These are phyloP conservation scores for Teunomyces tritomae DNA, from an alignment of 805 yeast species.

Conservation along the genomic window DNA sequence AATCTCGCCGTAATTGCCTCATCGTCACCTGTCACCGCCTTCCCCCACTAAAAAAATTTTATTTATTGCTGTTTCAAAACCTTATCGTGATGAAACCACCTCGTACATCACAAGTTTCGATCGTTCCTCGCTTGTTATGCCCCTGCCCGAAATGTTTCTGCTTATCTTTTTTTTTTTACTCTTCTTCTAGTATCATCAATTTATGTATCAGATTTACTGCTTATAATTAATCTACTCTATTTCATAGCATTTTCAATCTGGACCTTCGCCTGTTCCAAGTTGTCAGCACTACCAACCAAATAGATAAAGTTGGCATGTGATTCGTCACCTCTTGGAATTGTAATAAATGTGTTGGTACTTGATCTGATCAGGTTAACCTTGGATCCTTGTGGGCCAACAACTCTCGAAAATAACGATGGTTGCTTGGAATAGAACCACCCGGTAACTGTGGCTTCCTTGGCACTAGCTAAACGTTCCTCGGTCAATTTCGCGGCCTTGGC, in stretches of 20 bases:
- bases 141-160: neutral
- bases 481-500: slow-evolving; percentile 53
- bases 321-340: slow-evolving; percentile 60
- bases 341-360: slow-evolving; percentile 54
- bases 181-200: neutral
- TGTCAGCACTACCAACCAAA: slow-evolving; percentile 58
- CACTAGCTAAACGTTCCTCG: slow-evolving; percentile 47
- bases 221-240: neutral
- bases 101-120: neutral
- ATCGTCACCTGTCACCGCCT: neutral
- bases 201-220: neutral
- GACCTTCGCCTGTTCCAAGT: slow-evolving; percentile 38
- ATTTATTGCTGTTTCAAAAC: neutral
- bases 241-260: slow-evolving; percentile 11
- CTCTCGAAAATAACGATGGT: slow-evolving; percentile 52
- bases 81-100: neutral
- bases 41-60: neutral
- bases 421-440: slow-evolving; percentile 66
- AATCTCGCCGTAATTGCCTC: neutral
- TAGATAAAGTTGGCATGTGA: slow-evolving; percentile 51
- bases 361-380: slow-evolving; percentile 61
- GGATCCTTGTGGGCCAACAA: slow-evolving; percentile 77
- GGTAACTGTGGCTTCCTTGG: slow-evolving; percentile 42
- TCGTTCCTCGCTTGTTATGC: neutral
- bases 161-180: neutral